Evolutionary conservation across 1,284 basidiomycete genomes (phyloP).

Genomic region (Marasmius fiardii): DNA sequence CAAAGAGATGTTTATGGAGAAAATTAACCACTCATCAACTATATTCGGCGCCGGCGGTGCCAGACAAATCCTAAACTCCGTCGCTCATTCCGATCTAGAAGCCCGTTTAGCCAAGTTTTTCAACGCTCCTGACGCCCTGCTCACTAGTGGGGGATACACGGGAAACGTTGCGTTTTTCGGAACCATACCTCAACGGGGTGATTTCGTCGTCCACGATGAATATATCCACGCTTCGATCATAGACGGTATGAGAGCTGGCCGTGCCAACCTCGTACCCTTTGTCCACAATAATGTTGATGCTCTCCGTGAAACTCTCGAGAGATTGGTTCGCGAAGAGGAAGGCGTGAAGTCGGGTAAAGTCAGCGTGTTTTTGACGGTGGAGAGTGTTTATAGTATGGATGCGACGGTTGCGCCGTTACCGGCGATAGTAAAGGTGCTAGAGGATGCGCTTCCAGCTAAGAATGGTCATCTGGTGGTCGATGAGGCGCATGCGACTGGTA

Average conservation of each 20-base stretch:
- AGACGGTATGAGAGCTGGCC: slow-evolving; percentile 79
- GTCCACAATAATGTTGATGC: slow-evolving; percentile 66
- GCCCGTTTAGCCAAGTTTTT: slow-evolving; percentile 65
- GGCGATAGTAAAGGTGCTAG: slow-evolving; percentile 47
- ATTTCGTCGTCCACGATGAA: slow-evolving; percentile 83
- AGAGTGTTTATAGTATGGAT: slow-evolving; percentile 88
- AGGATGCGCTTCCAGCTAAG: slow-evolving; percentile 28
- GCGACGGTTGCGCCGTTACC: slow-evolving; percentile 67
- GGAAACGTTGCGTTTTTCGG: slow-evolving; percentile 91
- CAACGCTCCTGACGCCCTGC: slow-evolving; percentile 45
- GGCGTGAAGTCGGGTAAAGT: slow-evolving; percentile 25
- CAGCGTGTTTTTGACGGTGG: slow-evolving; percentile 76
- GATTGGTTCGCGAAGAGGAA: background rate
- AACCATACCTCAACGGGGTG: slow-evolving; percentile 75
- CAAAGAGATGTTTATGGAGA: slow-evolving; percentile 52
- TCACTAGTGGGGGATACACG: slow-evolving; percentile 96
- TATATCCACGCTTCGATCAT: slow-evolving; percentile 94
- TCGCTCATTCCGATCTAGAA: slow-evolving; percentile 69
- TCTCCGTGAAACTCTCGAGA: slow-evolving; percentile 28
- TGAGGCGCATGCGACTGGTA: slow-evolving; percentile 70
- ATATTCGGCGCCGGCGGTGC: slow-evolving; percentile 89
- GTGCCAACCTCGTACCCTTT: slow-evolving; percentile 47
- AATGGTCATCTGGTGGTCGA: slow-evolving; percentile 60
- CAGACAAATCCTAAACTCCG: slow-evolving; percentile 78
- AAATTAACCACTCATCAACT: slow-evolving; percentile 48